phyloP scores from a whole-genome alignment of 768 basidiomycete genomes.

The Hysterangium stoloniferum region DNA sequence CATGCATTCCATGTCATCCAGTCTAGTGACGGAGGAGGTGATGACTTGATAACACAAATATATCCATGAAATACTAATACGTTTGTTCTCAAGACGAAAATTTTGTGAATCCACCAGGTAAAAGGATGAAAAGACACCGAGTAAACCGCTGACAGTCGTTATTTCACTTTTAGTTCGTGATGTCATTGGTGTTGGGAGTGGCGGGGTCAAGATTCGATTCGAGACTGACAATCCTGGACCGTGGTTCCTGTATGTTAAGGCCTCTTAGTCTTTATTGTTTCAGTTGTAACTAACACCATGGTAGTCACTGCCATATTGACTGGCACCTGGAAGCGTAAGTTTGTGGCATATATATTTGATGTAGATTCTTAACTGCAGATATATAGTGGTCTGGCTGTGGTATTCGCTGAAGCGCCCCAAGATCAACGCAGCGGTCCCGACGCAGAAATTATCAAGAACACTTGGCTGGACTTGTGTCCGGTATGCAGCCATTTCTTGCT shows the following conservation, averaged over 20 bases:
- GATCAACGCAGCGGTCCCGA: too few species aligned
- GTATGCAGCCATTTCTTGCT: too few species aligned
- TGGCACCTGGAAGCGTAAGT: background rate
- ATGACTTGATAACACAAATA: too few species aligned
- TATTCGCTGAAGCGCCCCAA: background rate
- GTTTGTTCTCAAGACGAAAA: too few species aligned
- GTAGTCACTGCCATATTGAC: constrained; percentile 1
- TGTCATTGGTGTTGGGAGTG: background rate
- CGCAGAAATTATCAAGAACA: too few species aligned
- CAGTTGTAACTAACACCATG: background rate
- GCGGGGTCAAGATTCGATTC: background rate
- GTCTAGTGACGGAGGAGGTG: background rate
- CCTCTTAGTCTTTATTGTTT: background rate
- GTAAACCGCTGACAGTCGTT: too few species aligned
- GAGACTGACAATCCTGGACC: background rate
- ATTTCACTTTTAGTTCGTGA: too few species aligned
- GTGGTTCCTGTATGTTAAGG: background rate
- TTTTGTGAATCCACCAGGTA: background rate
- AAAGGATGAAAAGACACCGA: too few species aligned
- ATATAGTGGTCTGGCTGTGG: background rate
- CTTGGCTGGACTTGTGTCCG: too few species aligned
- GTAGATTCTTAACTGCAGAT: too few species aligned
- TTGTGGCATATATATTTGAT: too few species aligned
- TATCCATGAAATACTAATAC: too few species aligned
- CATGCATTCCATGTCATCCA: background rate